Base-by-base conservation (phyloP, 2,329 filamentous ascomycete species). In the Xylariaceae sp. region DNA sequence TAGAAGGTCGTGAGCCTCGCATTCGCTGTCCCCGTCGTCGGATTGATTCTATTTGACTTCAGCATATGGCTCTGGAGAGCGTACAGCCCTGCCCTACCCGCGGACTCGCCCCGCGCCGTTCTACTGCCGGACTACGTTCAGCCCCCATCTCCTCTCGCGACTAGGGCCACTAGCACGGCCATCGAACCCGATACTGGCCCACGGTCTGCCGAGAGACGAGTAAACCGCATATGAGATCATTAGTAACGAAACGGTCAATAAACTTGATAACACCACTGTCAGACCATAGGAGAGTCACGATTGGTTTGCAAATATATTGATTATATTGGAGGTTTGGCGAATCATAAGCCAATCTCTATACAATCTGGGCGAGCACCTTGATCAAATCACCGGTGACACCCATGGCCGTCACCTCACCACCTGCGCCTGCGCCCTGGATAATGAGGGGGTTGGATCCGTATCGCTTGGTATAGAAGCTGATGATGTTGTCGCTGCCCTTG, bases 401-500 rank as follows among this genome's bases (percentile, higher is more conserved):
- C 93, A 97, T 97, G 34, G 94, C 94, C 39, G 94, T 99, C 56
- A 97, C 92, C 50, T 97, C 92, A 65, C 90, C 92, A 68, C 94
- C 94, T 30, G 94, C 94, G 62, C 92, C 94, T 41, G 91, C 92
- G 61, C 94, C 94, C 78, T 97, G 93, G 64, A 99, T 85, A 72
- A 97, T 96, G 64, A 99, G 80, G 49, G 94, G 92, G 75, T 93
- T 95, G 72, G 80, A 83, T 60, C 92, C 92, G 72, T 99, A 99
- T 69, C 94, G 84, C 81, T 95, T 89, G 4, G 94, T 99, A 77
- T 97, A 96, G 80, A 99, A 97, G 80, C 88, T 96, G 73, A 99
- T 96, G 73, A 99, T 96, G 79, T 99, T 99, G 74, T 97, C 94
- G 74, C 92, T 97, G 41, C 94, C 94, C 82, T 96, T 96, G 59